These are phyloP conservation scores for Mallotus japonicus DNA, from an alignment of 441 rosid species.

Conservation along the genomic window DNA sequence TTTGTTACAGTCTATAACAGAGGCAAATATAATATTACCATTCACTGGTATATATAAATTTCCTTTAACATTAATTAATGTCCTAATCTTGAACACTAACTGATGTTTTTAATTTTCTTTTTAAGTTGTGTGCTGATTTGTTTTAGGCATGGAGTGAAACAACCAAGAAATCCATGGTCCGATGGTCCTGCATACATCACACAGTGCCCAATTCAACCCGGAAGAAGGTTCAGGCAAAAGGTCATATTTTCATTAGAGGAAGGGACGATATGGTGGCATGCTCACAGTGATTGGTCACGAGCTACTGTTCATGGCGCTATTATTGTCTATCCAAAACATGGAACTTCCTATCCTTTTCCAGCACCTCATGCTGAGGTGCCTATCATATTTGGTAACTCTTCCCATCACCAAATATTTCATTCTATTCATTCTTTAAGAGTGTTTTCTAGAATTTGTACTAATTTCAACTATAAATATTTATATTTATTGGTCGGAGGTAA, in stretches of 20 bases:
- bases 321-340: slow-evolving; percentile 32
- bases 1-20: slow-evolving; percentile 42
- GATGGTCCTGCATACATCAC: slow-evolving; percentile 64
- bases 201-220: slow-evolving; percentile 55
- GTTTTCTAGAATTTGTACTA: background rate
- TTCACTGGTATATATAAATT: slow-evolving; percentile 45
- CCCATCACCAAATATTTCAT: background rate
- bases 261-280: slow-evolving; percentile 81
- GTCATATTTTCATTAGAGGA: slow-evolving; percentile 41
- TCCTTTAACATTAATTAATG: background rate
- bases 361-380: slow-evolving; percentile 37
- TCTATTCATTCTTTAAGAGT: background rate
- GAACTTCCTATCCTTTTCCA: slow-evolving; percentile 42
- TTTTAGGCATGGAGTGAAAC: slow-evolving; percentile 55
- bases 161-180: slow-evolving; percentile 54
- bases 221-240: slow-evolving; percentile 44
- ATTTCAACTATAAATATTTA: too few species aligned
- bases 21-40: slow-evolving; percentile 40
- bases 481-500: too few species aligned
- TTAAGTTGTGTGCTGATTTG: background rate
- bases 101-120: too few species aligned
- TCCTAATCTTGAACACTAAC: background rate
- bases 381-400: slow-evolving; percentile 37
- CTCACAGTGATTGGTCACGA: slow-evolving; percentile 66
- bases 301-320: slow-evolving; percentile 66